Base-by-base conservation (phyloP, 805 yeast genomes). In the Yamadazyma ubonensis region DNA sequence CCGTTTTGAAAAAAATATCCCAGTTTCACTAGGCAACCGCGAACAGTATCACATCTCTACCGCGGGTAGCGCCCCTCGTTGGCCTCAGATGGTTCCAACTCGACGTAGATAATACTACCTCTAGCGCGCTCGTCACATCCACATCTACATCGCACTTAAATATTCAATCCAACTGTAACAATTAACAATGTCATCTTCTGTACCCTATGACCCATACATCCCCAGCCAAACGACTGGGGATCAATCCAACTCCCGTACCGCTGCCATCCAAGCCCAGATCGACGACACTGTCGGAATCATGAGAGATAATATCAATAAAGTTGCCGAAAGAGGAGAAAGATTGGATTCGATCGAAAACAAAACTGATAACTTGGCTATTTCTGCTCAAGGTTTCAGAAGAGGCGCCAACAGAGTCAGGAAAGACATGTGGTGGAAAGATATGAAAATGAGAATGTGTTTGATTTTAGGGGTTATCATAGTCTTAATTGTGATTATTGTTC, bases 371-470 rank as follows among this genome's bases (percentile, higher is more conserved):
- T 76, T 91, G 53, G 96, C 96, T 31, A 87, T 83, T 33, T 79
- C 87, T 33, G 98, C 99, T 7, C 91, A 87, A 53, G 93, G 96
- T 26, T 91, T 93, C 72, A 87, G 95, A 61, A 79, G 96, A 61
- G 95, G 96, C 29, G 98, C 99, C 44, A 91, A 91, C 69, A 82
- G 95, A 54, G 97, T 91, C 34, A 86, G 99, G 68, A 91, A 90
- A 65, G 95, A 90, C 59, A 91, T 91, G 97, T 91, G 98, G 98
- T 86, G 95, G 86, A 91, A 93, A 66, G 96, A 91, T 63, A 76
- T 93, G 79, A 93, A 93, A 72, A 85, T 93, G 91, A 83, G 95
- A 65, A 70, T 90, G 73, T 91, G 98, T 65, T 67, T 86, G 42
- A 83, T 90, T 44, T 79, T 83, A 34, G 85, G 83, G 20, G 81